A percentile compares a stretch with the other conserved stretches of the same genome.
phyloP scores from a whole-genome alignment of 2,329 filamentous ascomycete genomes.

The Chalaropsis thielavioides region DNA sequence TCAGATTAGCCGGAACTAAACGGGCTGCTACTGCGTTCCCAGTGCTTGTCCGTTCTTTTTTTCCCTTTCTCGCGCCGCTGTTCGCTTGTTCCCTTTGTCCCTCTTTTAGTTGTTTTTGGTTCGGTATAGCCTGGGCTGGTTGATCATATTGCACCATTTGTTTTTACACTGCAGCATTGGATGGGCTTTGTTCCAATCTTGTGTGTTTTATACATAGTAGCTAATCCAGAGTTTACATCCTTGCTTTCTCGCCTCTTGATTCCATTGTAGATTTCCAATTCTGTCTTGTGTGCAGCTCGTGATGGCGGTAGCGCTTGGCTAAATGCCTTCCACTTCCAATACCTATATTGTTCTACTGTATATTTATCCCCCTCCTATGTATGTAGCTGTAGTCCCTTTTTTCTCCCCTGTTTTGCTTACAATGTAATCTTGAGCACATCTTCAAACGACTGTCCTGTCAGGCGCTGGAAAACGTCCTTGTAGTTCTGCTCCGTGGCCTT shows the following conservation, averaged over 20 bases:
- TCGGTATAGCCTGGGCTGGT: constrained; percentile 7
- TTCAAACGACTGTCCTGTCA: constrained; percentile 41
- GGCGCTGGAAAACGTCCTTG: constrained; percentile 53
- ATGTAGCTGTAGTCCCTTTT: background rate
- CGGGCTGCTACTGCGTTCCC: background rate
- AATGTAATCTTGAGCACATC: constrained; percentile 19
- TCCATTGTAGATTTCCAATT: background rate
- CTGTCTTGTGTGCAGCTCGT: background rate
- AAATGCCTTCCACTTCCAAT: background rate
- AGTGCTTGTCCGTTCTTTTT: background rate
- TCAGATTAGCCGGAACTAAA: constrained; percentile 35
- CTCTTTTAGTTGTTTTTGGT: background rate
- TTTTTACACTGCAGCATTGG: background rate
- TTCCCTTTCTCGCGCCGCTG: background rate
- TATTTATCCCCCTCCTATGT: background rate
- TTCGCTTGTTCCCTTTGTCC: background rate
- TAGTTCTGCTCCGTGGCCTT: constrained; percentile 58
- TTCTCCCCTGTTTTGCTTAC: background rate
- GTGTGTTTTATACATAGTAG: background rate
- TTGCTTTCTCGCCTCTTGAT: background rate
- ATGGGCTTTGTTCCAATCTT: constrained; percentile 3
- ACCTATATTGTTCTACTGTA: background rate
- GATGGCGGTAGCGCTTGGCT: background rate
- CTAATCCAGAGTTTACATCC: background rate
- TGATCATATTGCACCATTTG: constrained; percentile 3